A percentile compares a stretch with the other conserved stretches of the same genome.
These are phyloP conservation scores for Sporothrix euskadiensis DNA, from an alignment of 2,329 filamentous ascomycete genomes.

Conservation along the genomic window DNA sequence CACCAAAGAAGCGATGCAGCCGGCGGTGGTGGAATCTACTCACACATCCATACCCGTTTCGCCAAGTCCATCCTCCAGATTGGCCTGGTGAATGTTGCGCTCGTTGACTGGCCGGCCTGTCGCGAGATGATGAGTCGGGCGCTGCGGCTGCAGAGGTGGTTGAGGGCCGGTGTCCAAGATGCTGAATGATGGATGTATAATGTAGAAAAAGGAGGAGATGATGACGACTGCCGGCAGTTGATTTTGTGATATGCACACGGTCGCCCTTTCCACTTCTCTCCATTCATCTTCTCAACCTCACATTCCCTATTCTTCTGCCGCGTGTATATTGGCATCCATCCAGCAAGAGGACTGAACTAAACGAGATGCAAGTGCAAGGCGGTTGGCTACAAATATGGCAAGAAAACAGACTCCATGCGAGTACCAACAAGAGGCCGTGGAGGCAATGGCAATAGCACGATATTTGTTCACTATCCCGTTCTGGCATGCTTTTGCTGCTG, in stretches of 20 bases:
- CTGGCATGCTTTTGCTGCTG: background rate
- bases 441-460: background rate
- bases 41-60: slow-evolving; percentile 27
- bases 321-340: background rate
- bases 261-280: background rate
- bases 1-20: slow-evolving; percentile 19
- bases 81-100: slow-evolving; percentile 29
- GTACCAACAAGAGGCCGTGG: background rate
- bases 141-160: slow-evolving; percentile 29
- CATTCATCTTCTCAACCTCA: background rate
- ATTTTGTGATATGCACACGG: background rate
- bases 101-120: slow-evolving; percentile 29
- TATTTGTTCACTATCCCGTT: background rate
- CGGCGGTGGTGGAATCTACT: background rate
- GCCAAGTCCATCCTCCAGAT: slow-evolving; percentile 29
- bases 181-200: background rate
- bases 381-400: background rate
- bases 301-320: background rate
- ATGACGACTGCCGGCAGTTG: background rate
- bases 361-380: background rate
- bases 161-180: slow-evolving; percentile 4
- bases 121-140: slow-evolving; percentile 23
- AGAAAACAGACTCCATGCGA: background rate
- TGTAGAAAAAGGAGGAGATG: background rate
- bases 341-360: background rate